Evolutionary conservation across 805 yeast species (phyloP), one percentile per base, ranked within the genome.

Genomic region (Cyberlindnera samutprakarnensis): DNA sequence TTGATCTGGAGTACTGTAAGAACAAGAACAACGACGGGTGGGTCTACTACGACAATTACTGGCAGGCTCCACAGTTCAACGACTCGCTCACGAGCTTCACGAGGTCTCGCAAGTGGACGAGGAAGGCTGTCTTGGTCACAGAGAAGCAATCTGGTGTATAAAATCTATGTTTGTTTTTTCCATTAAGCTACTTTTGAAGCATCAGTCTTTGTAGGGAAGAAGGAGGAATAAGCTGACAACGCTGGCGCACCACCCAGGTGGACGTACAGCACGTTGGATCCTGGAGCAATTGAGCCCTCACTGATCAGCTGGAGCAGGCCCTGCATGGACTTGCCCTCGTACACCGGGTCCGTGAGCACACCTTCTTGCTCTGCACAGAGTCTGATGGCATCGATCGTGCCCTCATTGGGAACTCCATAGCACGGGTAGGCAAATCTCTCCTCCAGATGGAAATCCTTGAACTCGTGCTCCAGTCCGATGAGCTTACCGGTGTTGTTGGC

Each of bases 51-150:
- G 75, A 72, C 43, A 64, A 59, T 33, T 58, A 58, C 23, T 75
- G 83, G 83, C 56, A 53, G 6, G 49, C 54, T 22, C 61, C 63
- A 3, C 45, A 56, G 6, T 46, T 30, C 17, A 39, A 43, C 1
- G 81, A 74, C 41, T 68, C 76, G 1, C 53, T 72, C 14, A 52
- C 67, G 2, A 60, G 62, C 28, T 73, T 62, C 43, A 75, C 82
- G 0, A 50, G 83, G 27, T 51, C 71, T 0, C 53, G 80, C 27
- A 61, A 57, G 36, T 69, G 79, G 74, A 51, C 52, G 2, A 60
- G 80, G 30, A 60, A 59, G 36, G 77, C 78, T 1, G 54, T 49
- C 3, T 36, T 47, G 17, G 40, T 42, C 8, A 36, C 41, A 1
- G 40, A 36, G 16, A 20, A 25, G 29, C 19, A 14, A n/a, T n/a